Evolutionary conservation across 2,329 filamentous ascomycete species (phyloP).

Genomic region (Neopestalotiopsis sp.): DNA sequence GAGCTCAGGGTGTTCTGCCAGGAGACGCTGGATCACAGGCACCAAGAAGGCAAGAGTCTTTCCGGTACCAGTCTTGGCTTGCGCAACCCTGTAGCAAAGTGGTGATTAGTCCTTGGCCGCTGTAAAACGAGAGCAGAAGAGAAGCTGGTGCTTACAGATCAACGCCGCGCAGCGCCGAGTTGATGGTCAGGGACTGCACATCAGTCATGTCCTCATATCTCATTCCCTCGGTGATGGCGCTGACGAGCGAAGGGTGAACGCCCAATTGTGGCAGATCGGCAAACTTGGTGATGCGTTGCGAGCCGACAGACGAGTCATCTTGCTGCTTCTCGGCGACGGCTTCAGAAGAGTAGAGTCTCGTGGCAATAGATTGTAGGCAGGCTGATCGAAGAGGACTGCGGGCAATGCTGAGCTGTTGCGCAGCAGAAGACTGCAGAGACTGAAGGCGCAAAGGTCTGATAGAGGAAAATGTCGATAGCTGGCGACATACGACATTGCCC

Average conservation of each 20-base stretch:
- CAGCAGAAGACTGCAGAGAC: conserved; percentile 13
- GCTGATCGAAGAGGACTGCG: background rate
- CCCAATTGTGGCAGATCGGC: conserved; percentile 49
- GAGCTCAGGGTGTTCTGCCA: conserved; percentile 67
- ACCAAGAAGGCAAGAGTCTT: conserved; percentile 95
- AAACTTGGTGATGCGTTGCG: conserved; percentile 46
- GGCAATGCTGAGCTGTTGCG: conserved; percentile 11
- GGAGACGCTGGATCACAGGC: conserved; percentile 81
- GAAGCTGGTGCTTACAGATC: conserved; percentile 72
- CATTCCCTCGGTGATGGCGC: conserved; percentile 74
- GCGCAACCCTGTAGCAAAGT: conserved; percentile 69
- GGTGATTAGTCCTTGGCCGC: background rate
- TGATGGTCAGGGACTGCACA: conserved; percentile 86
- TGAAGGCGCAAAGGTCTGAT: conserved; percentile 19
- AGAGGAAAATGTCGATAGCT: conserved; percentile 21
- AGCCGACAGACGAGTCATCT: conserved; percentile 9
- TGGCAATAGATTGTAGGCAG: background rate
- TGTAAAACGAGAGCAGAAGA: background rate
- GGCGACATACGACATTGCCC: conserved; percentile 21
- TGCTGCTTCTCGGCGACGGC: conserved; percentile 11
- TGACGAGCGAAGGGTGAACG: conserved; percentile 70
- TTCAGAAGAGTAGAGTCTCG: conserved; percentile 21
- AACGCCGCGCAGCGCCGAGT: conserved; percentile 76
- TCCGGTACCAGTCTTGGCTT: conserved; percentile 95
- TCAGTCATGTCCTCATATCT: conserved; percentile 87